Base-by-base conservation (phyloP, 495 filamentous ascomycete genomes). In the Penicillium daleae region DNA sequence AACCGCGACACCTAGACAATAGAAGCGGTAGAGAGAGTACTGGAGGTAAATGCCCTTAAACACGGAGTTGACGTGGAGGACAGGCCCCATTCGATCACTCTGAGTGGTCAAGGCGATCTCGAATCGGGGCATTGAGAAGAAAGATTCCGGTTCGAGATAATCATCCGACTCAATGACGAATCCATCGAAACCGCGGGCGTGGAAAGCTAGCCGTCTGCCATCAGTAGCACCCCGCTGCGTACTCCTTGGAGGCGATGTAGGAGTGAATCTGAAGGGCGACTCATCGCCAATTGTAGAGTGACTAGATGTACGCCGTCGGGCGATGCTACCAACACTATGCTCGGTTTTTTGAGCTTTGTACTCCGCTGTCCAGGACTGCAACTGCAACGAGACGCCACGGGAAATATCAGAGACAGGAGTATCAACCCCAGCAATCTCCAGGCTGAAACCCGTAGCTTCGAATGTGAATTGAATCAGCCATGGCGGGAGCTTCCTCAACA, bases 1-100 rank as follows among this genome's bases (percentile, higher is more conserved):
- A 22, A 83, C 74, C 29, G 96, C 96, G 51, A 98, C 85, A 12
- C 89, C 90, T 29, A 94, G 80, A n/a, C 92, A 88, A 69, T 97
- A 98, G 69, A 96, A 94, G 6, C 94, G 88, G 72, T 96, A 97
- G 1, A 99, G 82, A 4, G 96, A 98, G 69, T 97, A 98, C 33
- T 96, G 89, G 4, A 96, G 64, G 60, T 89, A 87, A 2, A 99
- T 69, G 8, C 89, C 90, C 69, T 88, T 90, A 31, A 93, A 80
- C 44, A 90, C 82, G 1, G 93, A 90, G 68, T 93, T 91, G 53
- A 98, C 79, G 68, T 97, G 92, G 68, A 97, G 87, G 13, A 97
- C 80, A 0, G 92, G 90, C 5, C 93, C 95, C 66, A 96, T 87
- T 32, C 85, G 83, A 70, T 97, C 95, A 63, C 89, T 94, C 22